Evolutionary conservation across 106 monocot genomes (phyloP).

Genomic region (Chionographis japonica): DNA sequence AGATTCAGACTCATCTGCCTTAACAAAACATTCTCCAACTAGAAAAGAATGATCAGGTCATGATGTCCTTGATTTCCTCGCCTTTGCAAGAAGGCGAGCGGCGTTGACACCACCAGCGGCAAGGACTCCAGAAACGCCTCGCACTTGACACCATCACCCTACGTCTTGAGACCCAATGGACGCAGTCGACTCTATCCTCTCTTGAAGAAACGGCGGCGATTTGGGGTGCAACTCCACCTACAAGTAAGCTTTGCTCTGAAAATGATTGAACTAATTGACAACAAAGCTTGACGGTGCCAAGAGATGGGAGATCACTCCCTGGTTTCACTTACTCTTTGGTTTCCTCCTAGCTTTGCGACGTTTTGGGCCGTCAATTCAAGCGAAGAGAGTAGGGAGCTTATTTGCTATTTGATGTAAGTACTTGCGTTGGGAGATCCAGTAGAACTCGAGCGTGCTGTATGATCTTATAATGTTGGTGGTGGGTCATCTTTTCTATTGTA

Average conservation of each 20-base stretch:
- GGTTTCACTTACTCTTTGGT: conserved; percentile 1
- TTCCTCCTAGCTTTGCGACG: neutral
- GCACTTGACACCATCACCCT: conserved; percentile 62
- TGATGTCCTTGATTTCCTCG: conserved; percentile 56
- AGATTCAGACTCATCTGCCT: too few species aligned
- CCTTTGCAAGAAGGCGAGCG: conserved; percentile 53
- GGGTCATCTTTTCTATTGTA: too few species aligned
- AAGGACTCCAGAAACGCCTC: conserved; percentile 63
- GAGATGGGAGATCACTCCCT: conserved; percentile 9
- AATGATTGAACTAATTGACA: neutral
- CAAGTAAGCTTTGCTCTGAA: neutral
- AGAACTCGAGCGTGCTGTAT: too few species aligned
- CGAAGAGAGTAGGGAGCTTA: conserved; percentile 47
- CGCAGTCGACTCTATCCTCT: conserved; percentile 41
- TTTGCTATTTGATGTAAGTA: too few species aligned
- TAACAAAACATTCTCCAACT: too few species aligned
- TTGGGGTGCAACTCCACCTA: conserved; percentile 19
- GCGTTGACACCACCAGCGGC: conserved; percentile 71
- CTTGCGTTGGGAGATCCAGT: too few species aligned
- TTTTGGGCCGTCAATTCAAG: conserved; percentile 41
- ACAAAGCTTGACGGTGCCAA: neutral
- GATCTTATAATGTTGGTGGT: too few species aligned
- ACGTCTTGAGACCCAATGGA: conserved; percentile 43
- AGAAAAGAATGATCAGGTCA: too few species aligned
- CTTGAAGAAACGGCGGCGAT: conserved; percentile 38